These are phyloP conservation scores for Endocalyx cinctus DNA, from an alignment of 2,329 filamentous ascomycete genomes.

Conservation along the genomic window DNA sequence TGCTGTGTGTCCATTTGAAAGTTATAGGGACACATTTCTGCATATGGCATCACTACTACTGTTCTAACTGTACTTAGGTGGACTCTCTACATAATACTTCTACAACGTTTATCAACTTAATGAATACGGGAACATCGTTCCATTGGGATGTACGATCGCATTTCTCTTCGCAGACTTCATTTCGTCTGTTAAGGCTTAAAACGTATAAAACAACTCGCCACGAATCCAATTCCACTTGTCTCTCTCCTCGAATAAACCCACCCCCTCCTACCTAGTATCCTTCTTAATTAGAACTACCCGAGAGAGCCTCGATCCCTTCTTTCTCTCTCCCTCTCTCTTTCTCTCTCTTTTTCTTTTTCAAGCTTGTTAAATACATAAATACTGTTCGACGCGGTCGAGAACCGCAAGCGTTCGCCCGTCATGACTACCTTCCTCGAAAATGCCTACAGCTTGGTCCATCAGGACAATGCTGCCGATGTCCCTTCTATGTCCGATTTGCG, in stretches of 20 bases:
- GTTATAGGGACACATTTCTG: no score
- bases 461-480: constrained; percentile 94
- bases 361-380: constrained; percentile 12
- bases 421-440: constrained; percentile 96
- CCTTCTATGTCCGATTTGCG: constrained; percentile 87
- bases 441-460: constrained; percentile 93
- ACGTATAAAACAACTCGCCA: constrained; percentile 6
- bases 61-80: no score
- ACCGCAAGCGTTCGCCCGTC: constrained; percentile 33
- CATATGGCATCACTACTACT: no score
- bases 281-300: no score
- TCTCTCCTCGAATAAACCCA: constrained; percentile 2
- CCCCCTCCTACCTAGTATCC: no score
- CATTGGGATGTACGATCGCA: constrained; percentile 23
- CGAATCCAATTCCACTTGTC: constrained; percentile 2
- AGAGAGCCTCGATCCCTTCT: no score
- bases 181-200: constrained; percentile 7
- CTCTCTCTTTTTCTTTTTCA: no score
- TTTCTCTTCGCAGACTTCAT: constrained; percentile 13
- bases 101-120: no score
- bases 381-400: constrained; percentile 27
- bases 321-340: no score
- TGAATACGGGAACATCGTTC: no score
- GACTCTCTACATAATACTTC: no score
- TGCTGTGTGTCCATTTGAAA: no score